Evolutionary conservation across 148 eudicot species (phyloP), one percentile per base, ranked within the genome.

Genomic region (Pharnaceum exiguum): DNA sequence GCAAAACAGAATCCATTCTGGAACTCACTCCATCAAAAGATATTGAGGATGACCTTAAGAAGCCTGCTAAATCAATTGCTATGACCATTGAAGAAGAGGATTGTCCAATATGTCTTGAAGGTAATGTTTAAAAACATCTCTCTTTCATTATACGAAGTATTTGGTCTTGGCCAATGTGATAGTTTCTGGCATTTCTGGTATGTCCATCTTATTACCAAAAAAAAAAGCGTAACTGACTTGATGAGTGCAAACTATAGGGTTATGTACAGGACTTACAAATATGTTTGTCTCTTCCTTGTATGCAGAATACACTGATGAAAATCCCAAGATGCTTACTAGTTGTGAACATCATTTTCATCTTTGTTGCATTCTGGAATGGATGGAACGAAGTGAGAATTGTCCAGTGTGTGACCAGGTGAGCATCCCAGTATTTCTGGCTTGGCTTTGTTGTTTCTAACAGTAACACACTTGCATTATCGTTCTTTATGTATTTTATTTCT

Each of bases 341-440:
- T 91, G 97, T 24, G 93, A 87, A 61, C 97, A 91, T 65, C 84
- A 87, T 75, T 91, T 84, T 71, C 97, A 91, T 67, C 93, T 91
- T 38, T 66, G 95, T 17, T 91, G 97, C 79, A 91, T 91, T 71
- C 78, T 82, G 12, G 95, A 87, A 71, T 91, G 97, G 97, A 71
- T 82, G 95, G 97, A 91, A 68, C 82, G 97, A 68, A 91, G 97
- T 36, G 79, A 80, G n/a, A 72, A 74, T n/a, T 91, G 95, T 53
- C 85, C 97, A 36, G 86, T 91, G 51, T 91, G 97, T 62, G 86
- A 77, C 76, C 71, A 91, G 97, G 97, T 89, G 46, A 18, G 69
- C 55, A 0, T 26, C 3, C 15, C 2, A 17, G 19, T 35, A 33
- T 50, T 30, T 60, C 2, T 26, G 49, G 17, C 31, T 23, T 33